These are phyloP conservation scores for Annulohypoxylon nitens DNA, from an alignment of 495 filamentous ascomycete species.

Conservation along the genomic window DNA sequence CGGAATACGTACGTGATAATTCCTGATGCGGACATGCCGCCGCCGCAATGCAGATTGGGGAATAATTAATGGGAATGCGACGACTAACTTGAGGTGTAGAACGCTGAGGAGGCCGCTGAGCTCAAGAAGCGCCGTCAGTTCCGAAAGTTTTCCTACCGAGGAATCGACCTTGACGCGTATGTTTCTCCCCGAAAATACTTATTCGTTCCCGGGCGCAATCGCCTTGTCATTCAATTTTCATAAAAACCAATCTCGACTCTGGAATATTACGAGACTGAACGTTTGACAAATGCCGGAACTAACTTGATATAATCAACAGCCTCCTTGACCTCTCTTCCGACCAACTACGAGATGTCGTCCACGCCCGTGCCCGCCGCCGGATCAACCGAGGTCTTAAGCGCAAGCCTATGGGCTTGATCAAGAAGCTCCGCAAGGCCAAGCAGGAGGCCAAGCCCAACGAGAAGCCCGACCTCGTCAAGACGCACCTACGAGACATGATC, in stretches of 20 bases:
- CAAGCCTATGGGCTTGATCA: constrained; percentile 99
- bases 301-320: constrained; percentile 54
- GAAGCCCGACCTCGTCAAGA: constrained; percentile 97
- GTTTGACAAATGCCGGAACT: constrained; percentile 44
- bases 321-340: constrained; percentile 98
- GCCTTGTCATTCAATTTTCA: background rate
- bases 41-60: background rate
- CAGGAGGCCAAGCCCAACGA: constrained; percentile 99
- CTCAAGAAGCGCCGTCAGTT: constrained; percentile 99
- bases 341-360: constrained; percentile 98
- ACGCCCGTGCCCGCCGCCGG: constrained; percentile 96
- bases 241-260: background rate
- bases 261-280: constrained; percentile 27
- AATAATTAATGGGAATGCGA: constrained; percentile 17
- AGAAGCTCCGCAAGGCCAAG: constrained; percentile 99
- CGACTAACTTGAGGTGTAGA: constrained; percentile 62
- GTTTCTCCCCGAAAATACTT: constrained; percentile 51
- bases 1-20: constrained; percentile 82
- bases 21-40: background rate
- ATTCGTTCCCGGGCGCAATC: constrained; percentile 5
- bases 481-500: constrained; percentile 99
- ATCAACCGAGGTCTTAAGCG: constrained; percentile 99
- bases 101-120: constrained; percentile 96
- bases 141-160: constrained; percentile 99
- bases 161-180: constrained; percentile 98